Percentiles rank a stretch among this genome's conserved stretches.
phyloP scores from a whole-genome alignment of 331 rosid genomes.

The Quercus tomentella region DNA sequence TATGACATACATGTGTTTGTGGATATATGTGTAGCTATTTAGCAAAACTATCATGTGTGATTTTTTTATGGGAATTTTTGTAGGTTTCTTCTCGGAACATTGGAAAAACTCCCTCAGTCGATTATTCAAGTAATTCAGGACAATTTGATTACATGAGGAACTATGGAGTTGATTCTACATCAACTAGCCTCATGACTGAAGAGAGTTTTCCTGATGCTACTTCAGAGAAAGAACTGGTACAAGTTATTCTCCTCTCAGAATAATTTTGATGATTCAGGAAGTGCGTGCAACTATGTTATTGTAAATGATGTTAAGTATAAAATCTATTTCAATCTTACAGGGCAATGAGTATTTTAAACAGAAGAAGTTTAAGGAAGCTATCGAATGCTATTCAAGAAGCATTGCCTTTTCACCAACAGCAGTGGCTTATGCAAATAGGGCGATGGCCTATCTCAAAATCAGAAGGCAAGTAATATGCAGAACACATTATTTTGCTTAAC shows the following conservation, averaged over 20 bases:
- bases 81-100: constrained; percentile 38
- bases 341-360: constrained; percentile 94
- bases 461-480: constrained; percentile 49
- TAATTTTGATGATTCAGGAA: neutral
- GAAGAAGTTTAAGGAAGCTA: constrained; percentile 90
- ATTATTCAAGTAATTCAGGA: constrained; percentile 28
- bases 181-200: constrained; percentile 46
- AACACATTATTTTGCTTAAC: neutral
- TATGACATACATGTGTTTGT: neutral
- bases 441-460: constrained; percentile 88
- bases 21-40: neutral
- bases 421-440: constrained; percentile 93
- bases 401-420: constrained; percentile 88
- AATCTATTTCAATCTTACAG: constrained; percentile 32
- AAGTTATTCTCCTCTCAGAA: neutral
- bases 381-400: constrained; percentile 90
- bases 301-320: neutral
- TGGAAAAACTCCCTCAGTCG: constrained; percentile 32
- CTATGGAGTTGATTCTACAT: constrained; percentile 34
- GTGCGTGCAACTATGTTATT: neutral
- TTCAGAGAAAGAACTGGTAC: constrained; percentile 87
- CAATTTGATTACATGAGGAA: constrained; percentile 39
- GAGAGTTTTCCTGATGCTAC: constrained; percentile 66
- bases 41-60: neutral
- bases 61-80: constrained; percentile 16